phyloP scores from a whole-genome alignment of 2,329 filamentous ascomycete genomes.

The Orbilia brochopaga region DNA sequence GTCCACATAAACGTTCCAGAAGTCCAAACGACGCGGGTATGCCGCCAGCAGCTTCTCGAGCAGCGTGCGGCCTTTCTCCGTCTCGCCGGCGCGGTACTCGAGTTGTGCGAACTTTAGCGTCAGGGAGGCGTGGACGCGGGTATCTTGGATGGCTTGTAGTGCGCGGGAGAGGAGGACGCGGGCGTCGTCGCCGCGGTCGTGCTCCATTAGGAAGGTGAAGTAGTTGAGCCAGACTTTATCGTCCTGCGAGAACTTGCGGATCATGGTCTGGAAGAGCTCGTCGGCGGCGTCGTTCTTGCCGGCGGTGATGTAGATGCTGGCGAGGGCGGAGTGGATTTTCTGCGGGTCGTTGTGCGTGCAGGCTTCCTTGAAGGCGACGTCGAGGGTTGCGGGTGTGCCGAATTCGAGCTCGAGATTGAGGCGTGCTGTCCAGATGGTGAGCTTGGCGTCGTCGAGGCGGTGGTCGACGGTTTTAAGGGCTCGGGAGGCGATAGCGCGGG shows the following conservation, averaged over 20 bases:
- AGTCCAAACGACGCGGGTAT: slow-evolving; percentile 85
- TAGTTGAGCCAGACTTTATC: slow-evolving; percentile 92
- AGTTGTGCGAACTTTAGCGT: slow-evolving; percentile 88
- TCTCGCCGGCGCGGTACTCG: slow-evolving; percentile 87
- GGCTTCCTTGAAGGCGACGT: slow-evolving; percentile 86
- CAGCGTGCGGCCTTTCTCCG: slow-evolving; percentile 90
- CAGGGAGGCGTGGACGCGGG: slow-evolving; percentile 71
- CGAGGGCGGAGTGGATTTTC: slow-evolving; percentile 85
- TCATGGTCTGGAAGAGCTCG: slow-evolving; percentile 79
- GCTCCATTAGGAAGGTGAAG: slow-evolving; percentile 81
- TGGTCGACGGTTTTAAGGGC: slow-evolving; percentile 91
- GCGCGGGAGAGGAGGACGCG: slow-evolving; percentile 81
- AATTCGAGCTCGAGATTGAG: slow-evolving; percentile 94
- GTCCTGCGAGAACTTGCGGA: slow-evolving; percentile 83
- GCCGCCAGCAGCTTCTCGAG: slow-evolving; percentile 85
- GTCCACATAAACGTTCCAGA: slow-evolving; percentile 92
- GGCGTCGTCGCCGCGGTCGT: slow-evolving; percentile 71
- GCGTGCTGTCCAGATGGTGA: slow-evolving; percentile 93
- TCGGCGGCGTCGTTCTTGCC: slow-evolving; percentile 89
- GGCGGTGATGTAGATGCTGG: slow-evolving; percentile 93
- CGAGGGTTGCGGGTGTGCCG: slow-evolving; percentile 79
- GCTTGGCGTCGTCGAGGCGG: slow-evolving; percentile 75
- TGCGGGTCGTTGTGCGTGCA: slow-evolving; percentile 92
- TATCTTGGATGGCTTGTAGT: slow-evolving; percentile 74
- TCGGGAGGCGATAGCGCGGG: slow-evolving; percentile 85